Evolutionary conservation across 2,329 filamentous ascomycete genomes (phyloP).

Genomic region (Epichloe festucae): DNA sequence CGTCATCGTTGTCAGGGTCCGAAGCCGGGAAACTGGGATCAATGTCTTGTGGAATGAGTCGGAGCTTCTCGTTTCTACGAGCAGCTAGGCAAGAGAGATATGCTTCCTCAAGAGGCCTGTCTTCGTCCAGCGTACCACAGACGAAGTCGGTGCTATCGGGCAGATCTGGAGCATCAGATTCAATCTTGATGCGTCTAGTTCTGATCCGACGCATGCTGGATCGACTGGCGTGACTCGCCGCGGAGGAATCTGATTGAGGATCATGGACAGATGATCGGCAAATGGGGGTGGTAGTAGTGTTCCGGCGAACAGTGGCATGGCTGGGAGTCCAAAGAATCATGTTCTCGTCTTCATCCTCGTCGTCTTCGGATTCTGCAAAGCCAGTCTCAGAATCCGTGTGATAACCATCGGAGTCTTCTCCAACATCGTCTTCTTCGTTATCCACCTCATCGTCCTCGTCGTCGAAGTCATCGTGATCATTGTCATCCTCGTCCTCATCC

Average conservation of each 20-base stretch:
- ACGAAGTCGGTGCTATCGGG: conserved; percentile 98
- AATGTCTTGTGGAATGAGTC: conserved; percentile 84
- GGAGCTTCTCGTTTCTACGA: conserved; percentile 68
- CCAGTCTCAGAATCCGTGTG: conserved; percentile 61
- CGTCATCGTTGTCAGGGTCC: conserved; percentile 76
- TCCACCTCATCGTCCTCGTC: conserved; percentile 39
- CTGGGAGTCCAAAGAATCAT: conserved; percentile 43
- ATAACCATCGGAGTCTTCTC: conserved; percentile 54
- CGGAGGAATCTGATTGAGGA: conserved; percentile 48
- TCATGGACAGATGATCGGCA: conserved; percentile 28
- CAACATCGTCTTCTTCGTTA: conserved; percentile 38
- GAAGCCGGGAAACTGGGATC: conserved; percentile 95
- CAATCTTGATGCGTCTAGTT: conserved; percentile 14
- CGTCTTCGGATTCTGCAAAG: conserved; percentile 56
- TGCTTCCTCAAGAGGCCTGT: conserved; percentile 83
- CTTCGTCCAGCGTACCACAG: conserved; percentile 94
- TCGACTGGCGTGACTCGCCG: conserved; percentile 27
- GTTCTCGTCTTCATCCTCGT: conserved; percentile 54
- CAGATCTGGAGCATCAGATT: conserved; percentile 57
- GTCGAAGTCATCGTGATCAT: conserved; percentile 35
- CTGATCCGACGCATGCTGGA: conserved; percentile 16
- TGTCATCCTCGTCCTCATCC: conserved; percentile 37
- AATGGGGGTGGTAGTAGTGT: conserved; percentile 21
- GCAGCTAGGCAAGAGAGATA: conserved; percentile 78
- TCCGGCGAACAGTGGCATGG: conserved; percentile 23